Conservation (phyloP, 1,284 basidiomycete genomes). For the Quambalaria eucalypti region DNA sequence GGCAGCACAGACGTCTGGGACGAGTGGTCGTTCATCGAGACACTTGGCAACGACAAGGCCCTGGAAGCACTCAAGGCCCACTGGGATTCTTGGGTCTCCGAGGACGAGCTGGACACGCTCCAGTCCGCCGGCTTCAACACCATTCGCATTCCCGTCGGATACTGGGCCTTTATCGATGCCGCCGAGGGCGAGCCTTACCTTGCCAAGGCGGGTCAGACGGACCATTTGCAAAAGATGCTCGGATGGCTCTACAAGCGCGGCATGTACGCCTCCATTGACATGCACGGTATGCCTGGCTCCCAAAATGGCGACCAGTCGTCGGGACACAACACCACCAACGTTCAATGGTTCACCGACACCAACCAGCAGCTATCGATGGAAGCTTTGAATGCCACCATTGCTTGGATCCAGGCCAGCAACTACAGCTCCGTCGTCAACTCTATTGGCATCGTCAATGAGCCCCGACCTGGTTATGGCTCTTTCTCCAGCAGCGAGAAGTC, state of each 20-base stretch:
- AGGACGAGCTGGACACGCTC: conserved; percentile 46
- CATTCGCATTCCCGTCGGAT: conserved; percentile 48
- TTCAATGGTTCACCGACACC: conserved; percentile 22
- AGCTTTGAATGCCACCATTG: conserved; percentile 24
- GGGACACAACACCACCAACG: conserved; percentile 36
- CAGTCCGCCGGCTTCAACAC: conserved; percentile 40
- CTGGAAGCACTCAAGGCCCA: conserved; percentile 35
- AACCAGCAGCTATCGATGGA: conserved; percentile 30
- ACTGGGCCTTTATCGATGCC: conserved; percentile 42
- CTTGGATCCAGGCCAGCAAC: conserved; percentile 25
- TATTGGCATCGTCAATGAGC: conserved; percentile 41
- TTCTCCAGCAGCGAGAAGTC: not conserved
- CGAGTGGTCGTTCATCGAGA: conserved; percentile 46
- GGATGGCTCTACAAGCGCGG: conserved; percentile 43
- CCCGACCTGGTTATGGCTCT: conserved; percentile 16
- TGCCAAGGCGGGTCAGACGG: conserved; percentile 20
- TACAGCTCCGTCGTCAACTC: conserved; percentile 36
- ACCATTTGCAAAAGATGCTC: conserved; percentile 32
- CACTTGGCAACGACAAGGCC: conserved; percentile 27
- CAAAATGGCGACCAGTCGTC: conserved; percentile 47
- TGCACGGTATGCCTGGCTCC: conserved; percentile 50
- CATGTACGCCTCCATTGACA: conserved; percentile 49
- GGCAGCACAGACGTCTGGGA: conserved; percentile 45
- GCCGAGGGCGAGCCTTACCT: conserved; percentile 26
- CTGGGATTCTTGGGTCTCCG: conserved; percentile 47